Evolutionary conservation across 2,329 filamentous ascomycete genomes (phyloP).

Genomic region (Fusarium sambucinum): DNA sequence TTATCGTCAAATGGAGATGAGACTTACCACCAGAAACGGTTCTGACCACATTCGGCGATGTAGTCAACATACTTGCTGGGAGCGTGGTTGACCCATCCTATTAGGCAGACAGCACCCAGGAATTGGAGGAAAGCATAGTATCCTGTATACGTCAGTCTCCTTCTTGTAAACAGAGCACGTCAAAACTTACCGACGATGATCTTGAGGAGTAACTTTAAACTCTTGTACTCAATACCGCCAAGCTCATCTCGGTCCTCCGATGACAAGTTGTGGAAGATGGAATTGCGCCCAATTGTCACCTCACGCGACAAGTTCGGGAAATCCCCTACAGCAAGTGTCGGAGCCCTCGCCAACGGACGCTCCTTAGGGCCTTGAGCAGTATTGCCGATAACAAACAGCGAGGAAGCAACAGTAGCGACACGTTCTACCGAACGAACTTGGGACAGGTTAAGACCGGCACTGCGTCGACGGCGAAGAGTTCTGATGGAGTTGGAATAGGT

Average conservation of each 20-base stretch:
- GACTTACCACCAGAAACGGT: slow-evolving; percentile 63
- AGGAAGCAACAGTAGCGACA: slow-evolving; percentile 51
- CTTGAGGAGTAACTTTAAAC: slow-evolving; percentile 62
- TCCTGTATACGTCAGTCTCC: slow-evolving; percentile 41
- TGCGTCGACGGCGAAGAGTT: slow-evolving; percentile 44
- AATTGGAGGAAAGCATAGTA: slow-evolving; percentile 62
- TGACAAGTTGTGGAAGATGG: slow-evolving; percentile 59
- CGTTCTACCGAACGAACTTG: slow-evolving; percentile 54
- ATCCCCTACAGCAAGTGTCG: slow-evolving; percentile 41
- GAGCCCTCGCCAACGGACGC: slow-evolving; percentile 22
- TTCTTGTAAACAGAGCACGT: fast-evolving
- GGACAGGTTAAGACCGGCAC: slow-evolving; percentile 43
- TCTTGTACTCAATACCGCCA: slow-evolving; percentile 65
- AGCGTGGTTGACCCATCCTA: slow-evolving; percentile 61
- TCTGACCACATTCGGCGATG: slow-evolving; percentile 55
- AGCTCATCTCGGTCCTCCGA: slow-evolving; percentile 58
- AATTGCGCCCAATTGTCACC: slow-evolving; percentile 60
- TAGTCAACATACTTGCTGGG: slow-evolving; percentile 57
- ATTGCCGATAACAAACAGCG: slow-evolving; percentile 56
- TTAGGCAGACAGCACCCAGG: slow-evolving; percentile 61
- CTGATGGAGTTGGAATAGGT: slow-evolving; percentile 18
- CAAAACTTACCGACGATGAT: slow-evolving; percentile 55
- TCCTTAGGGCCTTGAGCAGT: slow-evolving; percentile 33
- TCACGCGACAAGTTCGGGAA: slow-evolving; percentile 58
- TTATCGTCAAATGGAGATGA: no score